Percentiles rank a stretch among this genome's conserved stretches.
Conservation (phyloP, 768 basidiomycete genomes). For the Trametes cubensis region DNA sequence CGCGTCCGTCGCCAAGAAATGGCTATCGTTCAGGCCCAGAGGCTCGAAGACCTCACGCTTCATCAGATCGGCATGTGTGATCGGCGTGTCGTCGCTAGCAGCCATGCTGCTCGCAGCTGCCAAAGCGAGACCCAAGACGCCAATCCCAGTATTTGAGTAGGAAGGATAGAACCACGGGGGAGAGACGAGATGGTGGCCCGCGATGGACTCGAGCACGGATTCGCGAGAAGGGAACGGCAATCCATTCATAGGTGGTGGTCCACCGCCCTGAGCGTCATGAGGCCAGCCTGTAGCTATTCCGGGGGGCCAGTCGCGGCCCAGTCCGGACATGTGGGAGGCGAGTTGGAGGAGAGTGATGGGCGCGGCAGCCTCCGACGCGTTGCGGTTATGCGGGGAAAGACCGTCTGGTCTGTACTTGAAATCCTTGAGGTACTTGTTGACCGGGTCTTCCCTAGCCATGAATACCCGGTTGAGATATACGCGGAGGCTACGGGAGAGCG, state of each 20-base stretch:
- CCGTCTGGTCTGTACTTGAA: slow-evolving; percentile 36
- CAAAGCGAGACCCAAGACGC: slow-evolving; percentile 39
- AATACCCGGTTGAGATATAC: too few relatives aligned
- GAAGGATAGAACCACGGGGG: slow-evolving; percentile 47
- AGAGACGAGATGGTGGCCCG: slow-evolving; percentile 42
- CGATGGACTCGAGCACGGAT: slow-evolving; percentile 40
- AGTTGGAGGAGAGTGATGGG: slow-evolving; percentile 35
- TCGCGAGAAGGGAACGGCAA: slow-evolving; percentile 37
- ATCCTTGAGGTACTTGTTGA: slow-evolving; percentile 46
- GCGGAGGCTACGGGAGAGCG: too few relatives aligned
- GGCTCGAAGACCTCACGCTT: slow-evolving; percentile 54
- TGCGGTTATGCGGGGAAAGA: slow-evolving; percentile 18
- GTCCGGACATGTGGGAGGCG: slow-evolving; percentile 36
- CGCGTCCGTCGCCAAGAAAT: slow-evolving; percentile 43
- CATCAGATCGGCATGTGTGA: slow-evolving; percentile 44
- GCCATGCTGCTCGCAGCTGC: slow-evolving; percentile 36
- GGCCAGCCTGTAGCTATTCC: slow-evolving; percentile 47
- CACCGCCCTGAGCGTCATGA: slow-evolving; percentile 30
- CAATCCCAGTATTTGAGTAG: slow-evolving; percentile 46
- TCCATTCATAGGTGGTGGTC: slow-evolving; percentile 36
- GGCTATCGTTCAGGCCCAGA: slow-evolving; percentile 47
- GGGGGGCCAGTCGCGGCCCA: slow-evolving; percentile 42
- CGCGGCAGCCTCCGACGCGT: not conserved
- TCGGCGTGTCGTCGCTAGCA: not conserved
- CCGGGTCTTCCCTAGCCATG: slow-evolving; percentile 54